Evolutionary conservation across 1,284 basidiomycete species (phyloP).

Genomic region (Marasmius oreades): DNA sequence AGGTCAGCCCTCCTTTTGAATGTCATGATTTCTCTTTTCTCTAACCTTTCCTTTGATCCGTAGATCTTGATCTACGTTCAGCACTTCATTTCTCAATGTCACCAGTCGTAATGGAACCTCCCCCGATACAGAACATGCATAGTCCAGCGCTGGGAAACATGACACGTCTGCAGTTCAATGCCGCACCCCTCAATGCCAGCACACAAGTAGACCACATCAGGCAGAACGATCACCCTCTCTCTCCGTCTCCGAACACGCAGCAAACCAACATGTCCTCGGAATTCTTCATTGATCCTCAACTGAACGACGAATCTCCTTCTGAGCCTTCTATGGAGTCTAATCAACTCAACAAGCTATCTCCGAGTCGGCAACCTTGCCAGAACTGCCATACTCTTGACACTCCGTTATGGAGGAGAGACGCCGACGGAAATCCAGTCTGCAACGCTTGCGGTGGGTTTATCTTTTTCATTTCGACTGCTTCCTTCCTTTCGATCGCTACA

Average conservation of each 20-base stretch:
- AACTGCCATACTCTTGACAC: slow-evolving; percentile 75
- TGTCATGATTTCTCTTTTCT: slow-evolving; percentile 10
- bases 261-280: background rate
- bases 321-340: slow-evolving; percentile 11
- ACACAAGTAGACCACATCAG: background rate
- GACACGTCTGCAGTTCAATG: slow-evolving; percentile 33
- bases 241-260: background rate
- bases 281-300: slow-evolving; percentile 7
- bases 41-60: slow-evolving; percentile 18
- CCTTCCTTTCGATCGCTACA: slow-evolving; percentile 26
- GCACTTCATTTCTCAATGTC: slow-evolving; percentile 24
- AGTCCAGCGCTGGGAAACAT: slow-evolving; percentile 33
- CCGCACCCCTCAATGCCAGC: background rate
- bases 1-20: slow-evolving; percentile 8
- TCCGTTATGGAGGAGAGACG: slow-evolving; percentile 79
- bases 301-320: background rate
- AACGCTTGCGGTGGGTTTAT: slow-evolving; percentile 80
- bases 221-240: background rate
- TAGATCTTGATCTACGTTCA: background rate
- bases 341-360: slow-evolving; percentile 15
- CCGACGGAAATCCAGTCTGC: slow-evolving; percentile 78
- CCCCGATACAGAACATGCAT: slow-evolving; percentile 39
- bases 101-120: slow-evolving; percentile 42
- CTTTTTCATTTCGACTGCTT: slow-evolving; percentile 26
- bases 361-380: slow-evolving; percentile 46